Evolutionary conservation across 73 alveolate genomes (phyloP).

Genomic region (Tetrahymena elliotti): DNA sequence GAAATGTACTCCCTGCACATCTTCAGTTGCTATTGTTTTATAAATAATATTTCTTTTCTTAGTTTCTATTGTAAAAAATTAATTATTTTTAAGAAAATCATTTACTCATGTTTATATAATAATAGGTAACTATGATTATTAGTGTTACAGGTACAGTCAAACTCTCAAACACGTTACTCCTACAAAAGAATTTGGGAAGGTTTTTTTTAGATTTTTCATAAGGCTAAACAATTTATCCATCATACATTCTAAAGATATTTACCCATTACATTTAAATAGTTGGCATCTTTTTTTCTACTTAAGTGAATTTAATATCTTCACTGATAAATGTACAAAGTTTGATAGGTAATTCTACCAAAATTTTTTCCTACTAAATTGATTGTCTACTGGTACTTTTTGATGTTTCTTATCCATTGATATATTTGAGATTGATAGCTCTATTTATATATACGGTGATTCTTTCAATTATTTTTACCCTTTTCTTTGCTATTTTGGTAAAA

Average conservation of each 20-base stretch:
- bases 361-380: not conserved
- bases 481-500: not conserved
- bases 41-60: not conserved
- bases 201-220: not conserved
- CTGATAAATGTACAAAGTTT: not conserved
- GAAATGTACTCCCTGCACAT: not conserved
- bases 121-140: not conserved
- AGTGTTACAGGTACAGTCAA: not conserved
- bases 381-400: not conserved
- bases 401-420: not conserved
- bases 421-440: not conserved
- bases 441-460: not conserved
- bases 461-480: not conserved
- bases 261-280: not conserved
- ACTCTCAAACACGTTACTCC: not conserved
- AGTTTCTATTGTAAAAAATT: not conserved
- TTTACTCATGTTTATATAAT: not conserved
- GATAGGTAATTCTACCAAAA: not conserved
- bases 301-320: not conserved
- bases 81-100: not conserved
- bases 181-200: not conserved
- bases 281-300: not conserved
- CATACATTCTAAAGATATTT: not conserved
- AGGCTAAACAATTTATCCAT: not conserved
- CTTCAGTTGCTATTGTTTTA: not conserved